A percentile compares a stretch with the other conserved stretches of the same genome.
Conservation (phyloP, 176 grass and related monocot species). For the Zoysia japonica region DNA sequence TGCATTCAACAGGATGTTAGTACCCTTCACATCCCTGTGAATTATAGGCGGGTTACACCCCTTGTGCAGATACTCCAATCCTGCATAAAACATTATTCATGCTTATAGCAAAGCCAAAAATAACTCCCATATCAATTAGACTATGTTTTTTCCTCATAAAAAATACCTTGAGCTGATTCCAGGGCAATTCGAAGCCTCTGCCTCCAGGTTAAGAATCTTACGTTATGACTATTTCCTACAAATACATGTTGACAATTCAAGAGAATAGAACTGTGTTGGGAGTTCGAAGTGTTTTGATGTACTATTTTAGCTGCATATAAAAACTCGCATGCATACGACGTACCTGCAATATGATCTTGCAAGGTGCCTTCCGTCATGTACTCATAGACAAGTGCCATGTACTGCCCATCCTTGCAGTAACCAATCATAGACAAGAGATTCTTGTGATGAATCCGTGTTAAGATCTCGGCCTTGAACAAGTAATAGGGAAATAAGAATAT, state of each 20-base stretch:
- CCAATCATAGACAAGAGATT: conserved; percentile 60
- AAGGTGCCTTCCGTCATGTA: conserved; percentile 65
- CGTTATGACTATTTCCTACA: conserved; percentile 23
- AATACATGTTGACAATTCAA: background rate
- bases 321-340: background rate
- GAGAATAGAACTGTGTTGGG: too few relatives aligned
- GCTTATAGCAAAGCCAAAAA: background rate
- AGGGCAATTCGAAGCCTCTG: conserved; percentile 44
- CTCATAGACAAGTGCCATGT: conserved; percentile 60
- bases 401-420: conserved; percentile 57
- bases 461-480: conserved; percentile 50
- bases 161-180: conserved; percentile 54
- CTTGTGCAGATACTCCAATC: conserved; percentile 58
- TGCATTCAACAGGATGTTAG: conserved; percentile 49
- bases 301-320: background rate
- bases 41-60: conserved; percentile 50
- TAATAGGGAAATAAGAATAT: background rate
- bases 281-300: too few relatives aligned
- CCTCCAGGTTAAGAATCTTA: conserved; percentile 41
- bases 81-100: background rate
- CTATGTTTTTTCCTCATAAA: too few relatives aligned
- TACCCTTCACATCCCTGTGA: conserved; percentile 62
- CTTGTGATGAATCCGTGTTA: conserved; percentile 62
- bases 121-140: background rate
- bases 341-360: conserved; percentile 31